Evolutionary conservation across 495 filamentous ascomycete genomes (phyloP).

Genomic region (Penicillium turbatum): DNA sequence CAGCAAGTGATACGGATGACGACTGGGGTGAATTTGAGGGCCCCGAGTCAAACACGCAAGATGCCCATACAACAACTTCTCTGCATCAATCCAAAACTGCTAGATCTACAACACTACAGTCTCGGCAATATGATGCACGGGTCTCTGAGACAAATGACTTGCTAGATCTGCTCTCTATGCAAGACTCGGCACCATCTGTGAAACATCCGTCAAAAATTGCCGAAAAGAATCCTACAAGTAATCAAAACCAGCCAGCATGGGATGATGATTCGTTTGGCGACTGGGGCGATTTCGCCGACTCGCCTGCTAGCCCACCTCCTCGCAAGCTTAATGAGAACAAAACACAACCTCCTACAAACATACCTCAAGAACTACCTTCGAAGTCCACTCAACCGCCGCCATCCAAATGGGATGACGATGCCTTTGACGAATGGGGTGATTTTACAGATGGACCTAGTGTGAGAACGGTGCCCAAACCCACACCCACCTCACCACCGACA

Average conservation of each 20-base stretch:
- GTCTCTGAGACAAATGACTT: slow-evolving; percentile 16
- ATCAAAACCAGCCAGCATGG: slow-evolving; percentile 13
- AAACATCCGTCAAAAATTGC: neutral
- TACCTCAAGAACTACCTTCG: slow-evolving; percentile 12
- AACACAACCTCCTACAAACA: neutral
- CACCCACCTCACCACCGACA: neutral
- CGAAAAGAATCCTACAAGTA: neutral
- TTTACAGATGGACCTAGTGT: slow-evolving; percentile 35
- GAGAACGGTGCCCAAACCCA: slow-evolving; percentile 10
- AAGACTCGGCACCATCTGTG: slow-evolving; percentile 12
- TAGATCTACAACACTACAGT: neutral
- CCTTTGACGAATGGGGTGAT: slow-evolving; percentile 41
- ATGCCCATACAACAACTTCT: slow-evolving; percentile 37
- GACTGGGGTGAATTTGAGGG: slow-evolving; percentile 75
- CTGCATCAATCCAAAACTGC: neutral
- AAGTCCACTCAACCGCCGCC: slow-evolving; percentile 18
- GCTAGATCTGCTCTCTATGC: slow-evolving; percentile 25
- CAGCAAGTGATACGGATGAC: slow-evolving; percentile 51
- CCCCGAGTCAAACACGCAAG: slow-evolving; percentile 47
- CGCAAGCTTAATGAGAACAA: neutral
- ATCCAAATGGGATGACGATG: slow-evolving; percentile 58
- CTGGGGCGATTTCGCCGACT: slow-evolving; percentile 40
- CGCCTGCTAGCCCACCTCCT: slow-evolving; percentile 16
- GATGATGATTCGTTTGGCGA: slow-evolving; percentile 39
- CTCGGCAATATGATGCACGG: neutral